A percentile compares a stretch with the other conserved stretches of the same genome.
These are phyloP conservation scores for Shiraia sp. DNA, from an alignment of 2,329 filamentous ascomycete genomes.

Conservation along the genomic window DNA sequence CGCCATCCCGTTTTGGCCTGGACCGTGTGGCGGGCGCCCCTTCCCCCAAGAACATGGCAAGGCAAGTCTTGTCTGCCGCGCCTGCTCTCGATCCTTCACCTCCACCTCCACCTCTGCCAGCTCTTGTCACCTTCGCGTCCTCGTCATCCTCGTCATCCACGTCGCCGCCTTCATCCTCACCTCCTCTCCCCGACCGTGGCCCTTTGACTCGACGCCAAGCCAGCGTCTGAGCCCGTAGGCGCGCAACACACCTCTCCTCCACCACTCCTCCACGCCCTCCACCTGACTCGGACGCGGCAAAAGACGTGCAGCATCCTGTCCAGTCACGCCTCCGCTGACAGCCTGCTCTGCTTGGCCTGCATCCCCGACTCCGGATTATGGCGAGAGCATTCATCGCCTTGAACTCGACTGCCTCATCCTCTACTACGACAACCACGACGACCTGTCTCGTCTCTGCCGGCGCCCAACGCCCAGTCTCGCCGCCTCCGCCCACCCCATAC, in stretches of 20 bases:
- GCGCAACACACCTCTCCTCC: neutral
- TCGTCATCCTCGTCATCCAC: neutral
- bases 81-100: neutral
- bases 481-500: conserved; percentile 20
- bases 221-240: no score
- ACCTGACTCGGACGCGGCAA: neutral
- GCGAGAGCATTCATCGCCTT: conserved; percentile 23
- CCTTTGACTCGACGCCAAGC: no score
- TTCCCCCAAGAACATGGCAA: conserved; percentile 1
- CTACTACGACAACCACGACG: conserved; percentile 14
- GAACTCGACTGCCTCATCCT: conserved; percentile 8
- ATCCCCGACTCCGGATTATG: conserved; percentile 19
- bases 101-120: neutral
- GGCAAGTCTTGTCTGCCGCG: conserved; percentile 3
- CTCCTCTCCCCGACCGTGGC: no score
- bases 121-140: neutral
- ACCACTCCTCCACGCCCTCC: neutral
- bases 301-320: neutral
- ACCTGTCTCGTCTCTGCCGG: conserved; percentile 15
- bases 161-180: no score
- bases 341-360: conserved; percentile 8
- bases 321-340: conserved; percentile 11
- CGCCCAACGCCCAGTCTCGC: conserved; percentile 7
- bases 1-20: neutral
- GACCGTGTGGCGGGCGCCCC: conserved; percentile 1